Conservation (phyloP, 495 filamentous ascomycete genomes). For the Daldinia caldariorum region DNA sequence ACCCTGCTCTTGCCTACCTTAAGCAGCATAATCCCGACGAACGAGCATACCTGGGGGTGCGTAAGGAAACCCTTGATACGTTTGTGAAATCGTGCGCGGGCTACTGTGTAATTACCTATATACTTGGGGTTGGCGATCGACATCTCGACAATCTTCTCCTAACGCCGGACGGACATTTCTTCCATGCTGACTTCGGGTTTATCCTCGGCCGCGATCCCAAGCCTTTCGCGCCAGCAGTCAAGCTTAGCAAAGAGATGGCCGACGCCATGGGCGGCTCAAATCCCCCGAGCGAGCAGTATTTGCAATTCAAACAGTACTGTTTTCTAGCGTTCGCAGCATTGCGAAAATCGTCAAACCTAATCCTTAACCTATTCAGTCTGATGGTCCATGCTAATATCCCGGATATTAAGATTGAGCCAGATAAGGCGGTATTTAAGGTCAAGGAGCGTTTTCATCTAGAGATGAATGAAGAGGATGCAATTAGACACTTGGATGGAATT, state of each 20-base stretch:
- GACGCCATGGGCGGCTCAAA: slow-evolving; percentile 93
- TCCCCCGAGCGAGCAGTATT: slow-evolving; percentile 73
- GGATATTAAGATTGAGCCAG: slow-evolving; percentile 90
- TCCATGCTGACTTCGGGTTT: slow-evolving; percentile 98
- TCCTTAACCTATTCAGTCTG: slow-evolving; percentile 94
- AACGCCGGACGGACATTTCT: slow-evolving; percentile 91
- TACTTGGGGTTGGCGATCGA: slow-evolving; percentile 96
- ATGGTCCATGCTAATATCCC: slow-evolving; percentile 98
- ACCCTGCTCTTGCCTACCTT: slow-evolving; percentile 80
- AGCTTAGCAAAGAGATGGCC: slow-evolving; percentile 97
- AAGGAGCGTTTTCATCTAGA: slow-evolving; percentile 93
- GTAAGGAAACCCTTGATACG: slow-evolving; percentile 92
- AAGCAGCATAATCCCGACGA: slow-evolving; percentile 90
- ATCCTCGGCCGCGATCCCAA: slow-evolving; percentile 98
- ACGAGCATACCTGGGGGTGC: slow-evolving; percentile 81
- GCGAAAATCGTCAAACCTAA: slow-evolving; percentile 86
- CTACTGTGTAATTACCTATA: slow-evolving; percentile 98
- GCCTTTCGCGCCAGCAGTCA: slow-evolving; percentile 96
- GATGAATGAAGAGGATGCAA: slow-evolving; percentile 92
- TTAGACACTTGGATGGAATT: slow-evolving; percentile 82
- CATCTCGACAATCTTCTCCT: slow-evolving; percentile 97
- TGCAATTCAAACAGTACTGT: slow-evolving; percentile 91
- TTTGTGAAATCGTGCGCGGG: slow-evolving; percentile 96
- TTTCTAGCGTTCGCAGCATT: slow-evolving; percentile 94
- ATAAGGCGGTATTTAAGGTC: slow-evolving; percentile 93